These are phyloP conservation scores for Fusarium staphyleae DNA, from an alignment of 2,329 filamentous ascomycete genomes.

Conservation along the genomic window DNA sequence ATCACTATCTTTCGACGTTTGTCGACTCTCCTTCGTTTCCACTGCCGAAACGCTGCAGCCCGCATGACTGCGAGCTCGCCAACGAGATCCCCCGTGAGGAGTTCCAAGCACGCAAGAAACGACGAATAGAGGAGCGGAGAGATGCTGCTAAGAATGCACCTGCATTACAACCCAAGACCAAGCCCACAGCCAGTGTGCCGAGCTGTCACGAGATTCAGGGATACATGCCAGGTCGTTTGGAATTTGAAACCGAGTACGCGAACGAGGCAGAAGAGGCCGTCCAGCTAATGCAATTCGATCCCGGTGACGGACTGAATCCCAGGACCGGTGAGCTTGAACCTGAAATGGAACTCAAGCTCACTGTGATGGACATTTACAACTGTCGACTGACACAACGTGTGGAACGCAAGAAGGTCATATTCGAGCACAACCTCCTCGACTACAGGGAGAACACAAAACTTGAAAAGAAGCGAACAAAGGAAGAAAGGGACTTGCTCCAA, in stretches of 20 bases:
- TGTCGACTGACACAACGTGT: constrained; percentile 87
- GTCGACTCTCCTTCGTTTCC: constrained; percentile 85
- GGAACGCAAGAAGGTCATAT: constrained; percentile 94
- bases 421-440: constrained; percentile 91
- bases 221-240: constrained; percentile 96
- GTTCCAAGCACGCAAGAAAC: constrained; percentile 92
- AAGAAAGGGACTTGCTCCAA: constrained; percentile 88
- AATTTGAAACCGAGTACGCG: constrained; percentile 97
- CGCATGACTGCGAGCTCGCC: constrained; percentile 78
- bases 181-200: constrained; percentile 93
- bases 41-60: constrained; percentile 84
- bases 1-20: constrained; percentile 91
- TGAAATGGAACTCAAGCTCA: constrained; percentile 97
- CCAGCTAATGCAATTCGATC: constrained; percentile 97
- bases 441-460: constrained; percentile 88
- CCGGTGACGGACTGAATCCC: constrained; percentile 89
- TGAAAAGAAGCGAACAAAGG: constrained; percentile 96
- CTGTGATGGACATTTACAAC: constrained; percentile 98
- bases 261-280: constrained; percentile 99
- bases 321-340: constrained; percentile 86
- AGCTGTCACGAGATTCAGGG: constrained; percentile 98
- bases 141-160: constrained; percentile 85
- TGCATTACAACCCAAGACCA: constrained; percentile 87
- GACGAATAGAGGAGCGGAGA: constrained; percentile 89
- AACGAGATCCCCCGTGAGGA: constrained; percentile 86